Percentiles rank a stretch among this genome's conserved stretches.
Conservation (phyloP, 2,329 filamentous ascomycete genomes). For the Microsporum audouinii region DNA sequence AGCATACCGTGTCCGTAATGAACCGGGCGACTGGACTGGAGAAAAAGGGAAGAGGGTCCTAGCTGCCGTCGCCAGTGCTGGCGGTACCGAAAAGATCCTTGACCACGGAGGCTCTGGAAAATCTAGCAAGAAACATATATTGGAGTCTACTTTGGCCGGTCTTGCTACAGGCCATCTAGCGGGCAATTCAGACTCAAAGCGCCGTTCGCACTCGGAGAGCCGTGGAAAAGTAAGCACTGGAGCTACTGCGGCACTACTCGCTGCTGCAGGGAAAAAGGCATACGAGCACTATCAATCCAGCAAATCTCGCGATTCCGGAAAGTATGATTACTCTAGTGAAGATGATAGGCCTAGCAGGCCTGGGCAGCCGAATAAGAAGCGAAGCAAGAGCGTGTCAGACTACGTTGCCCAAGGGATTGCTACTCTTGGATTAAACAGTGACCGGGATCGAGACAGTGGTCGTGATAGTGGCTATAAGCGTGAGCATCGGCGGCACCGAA, state of each 20-base stretch:
- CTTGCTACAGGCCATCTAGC: slow-evolving; percentile 74
- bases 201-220: slow-evolving; percentile 25
- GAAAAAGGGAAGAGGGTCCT: slow-evolving; percentile 85
- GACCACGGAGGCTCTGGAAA: slow-evolving; percentile 45
- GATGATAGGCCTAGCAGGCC: slow-evolving; percentile 45
- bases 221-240: slow-evolving; percentile 31
- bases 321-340: slow-evolving; percentile 27
- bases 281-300: slow-evolving; percentile 35
- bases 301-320: slow-evolving; percentile 20
- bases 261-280: slow-evolving; percentile 38
- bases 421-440: slow-evolving; percentile 33
- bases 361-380: slow-evolving; percentile 36
- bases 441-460: slow-evolving; percentile 15
- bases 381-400: slow-evolving; percentile 37
- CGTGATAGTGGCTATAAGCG: slow-evolving; percentile 19
- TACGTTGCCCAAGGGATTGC: slow-evolving; percentile 36
- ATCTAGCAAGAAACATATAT: slow-evolving; percentile 65
- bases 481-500: slow-evolving; percentile 16
- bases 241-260: slow-evolving; percentile 31
- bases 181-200: slow-evolving; percentile 66
- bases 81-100: slow-evolving; percentile 67
- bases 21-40: slow-evolving; percentile 79
- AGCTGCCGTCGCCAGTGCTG: slow-evolving; percentile 75
- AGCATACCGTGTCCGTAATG: slow-evolving; percentile 80
- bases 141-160: slow-evolving; percentile 80